These are phyloP conservation scores for Debaryomyces fabryi DNA, from an alignment of 1,139 yeast species.

Conservation along the genomic window DNA sequence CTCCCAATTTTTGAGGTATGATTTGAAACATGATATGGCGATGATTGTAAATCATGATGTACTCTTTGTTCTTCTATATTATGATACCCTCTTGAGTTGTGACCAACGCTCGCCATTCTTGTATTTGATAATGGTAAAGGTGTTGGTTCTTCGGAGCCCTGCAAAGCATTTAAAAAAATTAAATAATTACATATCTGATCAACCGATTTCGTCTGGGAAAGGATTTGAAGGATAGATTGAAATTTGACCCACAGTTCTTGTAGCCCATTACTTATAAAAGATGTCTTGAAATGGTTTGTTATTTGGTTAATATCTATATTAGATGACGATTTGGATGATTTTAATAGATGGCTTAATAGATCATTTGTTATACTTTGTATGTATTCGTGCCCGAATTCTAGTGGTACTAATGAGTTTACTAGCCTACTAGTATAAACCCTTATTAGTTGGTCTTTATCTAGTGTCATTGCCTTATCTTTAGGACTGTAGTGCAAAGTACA, in stretches of 20 bases:
- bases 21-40: conserved; percentile 13
- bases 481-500: background rate
- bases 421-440: conserved; percentile 40
- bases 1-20: background rate
- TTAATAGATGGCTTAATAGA: conserved; percentile 20
- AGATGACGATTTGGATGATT: conserved; percentile 5
- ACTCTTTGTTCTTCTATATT: background rate
- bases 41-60: conserved; percentile 15
- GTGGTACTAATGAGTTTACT: conserved; percentile 42
- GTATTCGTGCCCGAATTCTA: conserved; percentile 43
- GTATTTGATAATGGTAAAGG: background rate
- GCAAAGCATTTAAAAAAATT: conserved; percentile 32
- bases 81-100: background rate
- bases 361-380: conserved; percentile 38
- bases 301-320: conserved; percentile 21
- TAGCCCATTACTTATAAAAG: conserved; percentile 29
- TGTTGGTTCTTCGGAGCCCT: conserved; percentile 3
- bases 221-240: conserved; percentile 32
- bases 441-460: conserved; percentile 38
- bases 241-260: conserved; percentile 37
- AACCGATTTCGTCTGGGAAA: conserved; percentile 29
- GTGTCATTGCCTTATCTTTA: conserved; percentile 23
- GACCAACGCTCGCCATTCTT: background rate
- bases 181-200: conserved; percentile 44
- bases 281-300: conserved; percentile 27